A percentile compares a stretch with the other conserved stretches of the same genome.
Evolutionary conservation across 768 basidiomycete genomes (phyloP).

Genomic region (Amanita phalloides): DNA sequence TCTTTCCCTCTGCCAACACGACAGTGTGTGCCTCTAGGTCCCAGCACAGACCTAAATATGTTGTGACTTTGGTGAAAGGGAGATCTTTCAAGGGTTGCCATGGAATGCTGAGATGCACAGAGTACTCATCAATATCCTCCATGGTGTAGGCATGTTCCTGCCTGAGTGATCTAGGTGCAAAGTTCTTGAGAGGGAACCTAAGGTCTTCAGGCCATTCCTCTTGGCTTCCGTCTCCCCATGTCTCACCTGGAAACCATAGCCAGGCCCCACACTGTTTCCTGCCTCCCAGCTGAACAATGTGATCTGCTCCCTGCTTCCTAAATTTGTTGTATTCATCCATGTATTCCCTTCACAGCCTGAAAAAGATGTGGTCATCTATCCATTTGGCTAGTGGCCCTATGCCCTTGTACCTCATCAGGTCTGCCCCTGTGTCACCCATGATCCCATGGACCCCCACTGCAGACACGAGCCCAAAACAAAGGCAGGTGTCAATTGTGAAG

Average conservation of each 20-base stretch:
- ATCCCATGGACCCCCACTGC: too few species aligned
- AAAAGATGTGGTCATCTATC: conserved; percentile 22
- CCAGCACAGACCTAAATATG: conserved; percentile 19
- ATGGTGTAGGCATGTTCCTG: conserved; percentile 12
- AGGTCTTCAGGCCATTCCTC: conserved; percentile 22
- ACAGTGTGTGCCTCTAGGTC: too few species aligned
- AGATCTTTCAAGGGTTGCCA: conserved; percentile 16
- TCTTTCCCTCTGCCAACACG: too few species aligned
- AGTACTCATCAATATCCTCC: conserved; percentile 24
- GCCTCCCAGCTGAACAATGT: background rate
- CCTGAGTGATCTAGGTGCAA: conserved; percentile 12
- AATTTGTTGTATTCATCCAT: background rate
- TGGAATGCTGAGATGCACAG: conserved; percentile 15
- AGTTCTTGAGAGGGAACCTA: conserved; percentile 10
- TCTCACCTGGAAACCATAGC: conserved; percentile 13
- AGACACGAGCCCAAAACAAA: too few species aligned
- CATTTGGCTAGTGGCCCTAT: too few species aligned
- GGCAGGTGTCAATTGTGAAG: too few species aligned
- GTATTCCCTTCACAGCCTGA: conserved; percentile 10
- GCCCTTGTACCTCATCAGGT: too few species aligned
- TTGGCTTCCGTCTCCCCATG: conserved; percentile 5
- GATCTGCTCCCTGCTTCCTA: background rate
- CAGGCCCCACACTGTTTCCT: background rate
- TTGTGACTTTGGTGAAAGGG: conserved; percentile 3
- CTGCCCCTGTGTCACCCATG: too few species aligned